Base-by-base conservation (phyloP, 2,329 filamentous ascomycete species). In the Stemphylium vesicarium region DNA sequence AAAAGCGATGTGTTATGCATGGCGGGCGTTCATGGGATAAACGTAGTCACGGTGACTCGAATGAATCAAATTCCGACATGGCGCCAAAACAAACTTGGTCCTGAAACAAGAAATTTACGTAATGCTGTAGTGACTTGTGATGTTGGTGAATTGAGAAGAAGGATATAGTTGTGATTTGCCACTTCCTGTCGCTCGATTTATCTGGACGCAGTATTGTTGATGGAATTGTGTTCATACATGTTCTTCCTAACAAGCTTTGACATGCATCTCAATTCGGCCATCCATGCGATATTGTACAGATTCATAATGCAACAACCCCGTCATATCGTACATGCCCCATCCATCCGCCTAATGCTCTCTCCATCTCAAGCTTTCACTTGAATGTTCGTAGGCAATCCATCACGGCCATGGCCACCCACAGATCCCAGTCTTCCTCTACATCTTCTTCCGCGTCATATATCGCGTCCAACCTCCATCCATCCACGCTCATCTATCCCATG, bases 1-100 rank as follows among this genome's bases (percentile, higher is more conserved):
- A 63, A 72, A 74, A 73, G 69, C 65, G 71, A 68, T 70, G 68
- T 66, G 64, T 63, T 67, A 68, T 70, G 71, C 71, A 70, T 72
- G 68, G 69, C 67, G 53, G 63, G 65, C 65, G 71, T 74, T 74
- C 66, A 73, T 64, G 68, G 51, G 71, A 66, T 56, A 58, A 70
- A 71, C 63, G 62, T 69, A 70, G 72, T 73, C 69, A 68, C 62
- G 64, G 66, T 65, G 70, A 72, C 68, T 68, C 58, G 63, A 74
- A 72, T 68, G 68, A 73, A 73, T 66, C 63, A 70, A 66, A 64
- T 71, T 71, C 63, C 64, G 54, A 56, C 62, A 70, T 72, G 65
- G 64, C 64, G 65, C 65, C 66, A 69, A 54, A 54, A 51, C 38
- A 26, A 49, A 38, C 50, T 63, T 55, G 52, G 52, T 51, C 43